These are phyloP conservation scores for Cicer bijugum DNA, from an alignment of 306 rosid genomes.

Conservation along the genomic window DNA sequence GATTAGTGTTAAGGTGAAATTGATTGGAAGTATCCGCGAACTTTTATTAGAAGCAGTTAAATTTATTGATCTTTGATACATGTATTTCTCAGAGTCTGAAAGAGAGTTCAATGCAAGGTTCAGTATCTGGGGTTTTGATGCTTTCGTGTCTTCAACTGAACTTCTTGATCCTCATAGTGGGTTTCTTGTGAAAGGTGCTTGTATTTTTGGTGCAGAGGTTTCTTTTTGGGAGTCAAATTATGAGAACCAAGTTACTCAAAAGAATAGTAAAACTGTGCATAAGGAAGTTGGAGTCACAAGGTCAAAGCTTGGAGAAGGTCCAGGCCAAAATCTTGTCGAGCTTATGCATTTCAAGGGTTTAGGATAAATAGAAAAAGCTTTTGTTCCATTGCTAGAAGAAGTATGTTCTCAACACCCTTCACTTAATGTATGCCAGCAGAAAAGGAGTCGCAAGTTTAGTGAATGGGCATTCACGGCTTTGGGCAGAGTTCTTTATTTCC, in stretches of 20 bases:
- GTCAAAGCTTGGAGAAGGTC: background rate
- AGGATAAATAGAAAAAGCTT: conserved; percentile 22
- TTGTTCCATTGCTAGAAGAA: conserved; percentile 43
- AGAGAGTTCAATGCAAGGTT: background rate
- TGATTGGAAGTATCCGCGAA: too few relatives aligned
- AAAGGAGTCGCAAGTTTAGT: conserved; percentile 40
- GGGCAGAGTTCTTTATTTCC: conserved; percentile 43
- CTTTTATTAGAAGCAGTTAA: too few relatives aligned
- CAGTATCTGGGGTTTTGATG: background rate
- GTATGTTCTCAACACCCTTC: conserved; percentile 42
- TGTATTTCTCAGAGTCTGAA: background rate
- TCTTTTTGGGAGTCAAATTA: background rate
- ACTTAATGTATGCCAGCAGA: conserved; percentile 31
- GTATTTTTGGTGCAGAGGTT: conserved; percentile 7
- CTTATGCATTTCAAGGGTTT: conserved; percentile 32
- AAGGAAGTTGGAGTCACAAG: background rate
- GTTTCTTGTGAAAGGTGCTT: background rate
- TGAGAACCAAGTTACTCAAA: background rate
- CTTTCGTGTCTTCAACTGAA: background rate
- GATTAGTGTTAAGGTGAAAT: too few relatives aligned
- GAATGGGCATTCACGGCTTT: conserved; percentile 47
- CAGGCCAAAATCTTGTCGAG: background rate
- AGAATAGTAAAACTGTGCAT: background rate
- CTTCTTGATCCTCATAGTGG: background rate
- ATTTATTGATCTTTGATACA: background rate